Conservation (phyloP, 345 rosid species). For the Boechera divaricarpa region DNA sequence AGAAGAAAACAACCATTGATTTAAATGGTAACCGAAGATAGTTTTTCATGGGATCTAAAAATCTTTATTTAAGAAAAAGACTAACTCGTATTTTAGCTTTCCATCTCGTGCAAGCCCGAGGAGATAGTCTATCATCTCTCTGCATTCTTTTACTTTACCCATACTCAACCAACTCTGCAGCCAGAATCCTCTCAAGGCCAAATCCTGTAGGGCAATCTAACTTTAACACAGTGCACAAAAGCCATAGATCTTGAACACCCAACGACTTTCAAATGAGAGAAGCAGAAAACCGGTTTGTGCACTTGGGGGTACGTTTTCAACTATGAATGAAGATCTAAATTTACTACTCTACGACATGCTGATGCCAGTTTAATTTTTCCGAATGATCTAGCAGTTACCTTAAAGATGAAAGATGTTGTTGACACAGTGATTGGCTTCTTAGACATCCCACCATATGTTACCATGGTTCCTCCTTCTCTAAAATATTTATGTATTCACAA, state of each 20-base stretch:
- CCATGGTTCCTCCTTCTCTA: slow-evolving; percentile 88
- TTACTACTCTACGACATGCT: not conserved
- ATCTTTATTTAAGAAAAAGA: slow-evolving; percentile 9
- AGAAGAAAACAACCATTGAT: slow-evolving; percentile 6
- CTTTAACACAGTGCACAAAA: not conserved
- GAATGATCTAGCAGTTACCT: slow-evolving; percentile 47
- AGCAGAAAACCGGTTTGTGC: not conserved
- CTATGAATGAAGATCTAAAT: not conserved
- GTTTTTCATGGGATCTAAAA: not conserved
- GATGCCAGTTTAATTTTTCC: not conserved
- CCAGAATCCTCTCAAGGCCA: slow-evolving; percentile 94
- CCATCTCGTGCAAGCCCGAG: slow-evolving; percentile 61
- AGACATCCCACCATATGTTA: slow-evolving; percentile 97
- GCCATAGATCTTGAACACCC: not conserved
- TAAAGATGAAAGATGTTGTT: slow-evolving; percentile 82
- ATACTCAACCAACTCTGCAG: slow-evolving; percentile 75
- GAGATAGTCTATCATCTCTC: slow-evolving; percentile 79
- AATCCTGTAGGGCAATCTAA: slow-evolving; percentile 55
- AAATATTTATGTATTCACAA: slow-evolving; percentile 24
- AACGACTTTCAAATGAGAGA: not conserved
- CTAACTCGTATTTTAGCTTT: slow-evolving; percentile 83
- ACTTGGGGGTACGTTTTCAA: not conserved
- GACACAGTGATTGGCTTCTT: slow-evolving; percentile 80
- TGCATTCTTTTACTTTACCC: slow-evolving; percentile 65
- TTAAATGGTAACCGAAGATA: not conserved